Conservation (phyloP, 371 early-diverging fungal genomes). For the Dipsacomyces acuminosporus region DNA sequence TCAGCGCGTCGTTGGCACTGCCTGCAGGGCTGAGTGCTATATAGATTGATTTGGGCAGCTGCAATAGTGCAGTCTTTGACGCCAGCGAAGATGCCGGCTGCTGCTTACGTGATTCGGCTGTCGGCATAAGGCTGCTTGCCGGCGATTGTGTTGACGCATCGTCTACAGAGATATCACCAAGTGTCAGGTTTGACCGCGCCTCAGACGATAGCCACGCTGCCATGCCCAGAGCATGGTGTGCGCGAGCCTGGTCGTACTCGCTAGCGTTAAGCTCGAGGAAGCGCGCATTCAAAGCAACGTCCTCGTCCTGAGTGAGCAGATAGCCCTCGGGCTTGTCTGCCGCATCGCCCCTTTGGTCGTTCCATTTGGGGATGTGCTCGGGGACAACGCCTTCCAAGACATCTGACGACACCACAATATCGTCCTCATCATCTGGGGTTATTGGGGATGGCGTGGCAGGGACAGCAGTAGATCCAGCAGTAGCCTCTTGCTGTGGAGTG, state of each 20-base stretch:
- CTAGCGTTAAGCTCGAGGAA: conserved; percentile 9
- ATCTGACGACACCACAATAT: neutral
- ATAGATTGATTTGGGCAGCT: too few relatives aligned
- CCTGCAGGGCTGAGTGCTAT: too few relatives aligned
- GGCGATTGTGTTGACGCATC: conserved; percentile 6
- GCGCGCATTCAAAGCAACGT: conserved; percentile 19
- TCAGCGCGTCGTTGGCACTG: too few relatives aligned
- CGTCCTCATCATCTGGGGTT: too few relatives aligned
- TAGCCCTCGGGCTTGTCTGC: conserved; percentile 30
- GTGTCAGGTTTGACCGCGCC: conserved; percentile 27
- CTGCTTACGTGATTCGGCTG: neutral
- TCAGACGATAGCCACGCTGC: conserved; percentile 25
- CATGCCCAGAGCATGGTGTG: conserved; percentile 24
- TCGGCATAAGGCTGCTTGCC: neutral
- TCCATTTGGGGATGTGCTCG: conserved; percentile 24
- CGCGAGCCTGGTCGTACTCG: conserved; percentile 19
- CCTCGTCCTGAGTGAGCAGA: conserved; percentile 19
- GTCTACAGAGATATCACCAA: conserved; percentile 29
- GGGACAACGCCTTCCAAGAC: conserved; percentile 18
- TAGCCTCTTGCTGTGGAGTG: neutral
- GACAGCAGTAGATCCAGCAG: too few relatives aligned
- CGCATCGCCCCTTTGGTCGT: conserved; percentile 1
- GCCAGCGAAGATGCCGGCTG: too few relatives aligned
- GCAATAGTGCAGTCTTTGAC: too few relatives aligned
- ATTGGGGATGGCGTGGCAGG: too few relatives aligned